These are phyloP conservation scores for Lophiostoma macrostomum DNA, from an alignment of 495 filamentous ascomycete species.

Conservation along the genomic window DNA sequence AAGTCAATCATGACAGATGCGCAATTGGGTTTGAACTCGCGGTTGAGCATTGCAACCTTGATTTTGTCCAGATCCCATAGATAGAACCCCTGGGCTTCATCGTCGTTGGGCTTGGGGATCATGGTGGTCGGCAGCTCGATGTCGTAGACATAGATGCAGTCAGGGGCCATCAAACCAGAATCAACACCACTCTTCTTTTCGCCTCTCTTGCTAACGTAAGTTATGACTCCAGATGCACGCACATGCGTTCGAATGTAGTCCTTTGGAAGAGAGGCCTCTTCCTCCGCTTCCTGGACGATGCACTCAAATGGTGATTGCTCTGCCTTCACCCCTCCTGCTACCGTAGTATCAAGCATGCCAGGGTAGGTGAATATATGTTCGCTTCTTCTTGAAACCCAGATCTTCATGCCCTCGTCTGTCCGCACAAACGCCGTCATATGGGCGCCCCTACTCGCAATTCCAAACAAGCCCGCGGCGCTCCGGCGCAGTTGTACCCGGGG, in stretches of 20 bases:
- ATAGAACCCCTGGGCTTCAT: constrained; percentile 81
- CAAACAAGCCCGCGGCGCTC: constrained; percentile 70
- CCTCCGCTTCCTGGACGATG: constrained; percentile 75
- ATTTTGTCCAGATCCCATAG: constrained; percentile 71
- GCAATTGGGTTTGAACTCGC: constrained; percentile 62
- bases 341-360: too few relatives aligned
- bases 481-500: constrained; percentile 77
- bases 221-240: constrained; percentile 60
- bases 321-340: too few relatives aligned
- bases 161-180: constrained; percentile 83
- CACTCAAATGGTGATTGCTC: too few relatives aligned
- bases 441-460: constrained; percentile 78
- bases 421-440: constrained; percentile 77
- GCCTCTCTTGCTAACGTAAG: constrained; percentile 71
- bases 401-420: constrained; percentile 48
- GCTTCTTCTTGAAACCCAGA: constrained; percentile 79
- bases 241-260: constrained; percentile 57
- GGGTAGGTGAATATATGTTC: too few relatives aligned
- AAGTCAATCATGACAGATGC: constrained; percentile 74
- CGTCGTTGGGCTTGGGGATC: constrained; percentile 68
- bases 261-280: constrained; percentile 79
- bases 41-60: constrained; percentile 57
- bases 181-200: constrained; percentile 54
- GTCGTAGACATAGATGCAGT: constrained; percentile 87
- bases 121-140: constrained; percentile 66